Percentiles rank a stretch among this genome's conserved stretches.
Evolutionary conservation across 768 basidiomycete genomes (phyloP).

Genomic region (Leccinum incarnatum): DNA sequence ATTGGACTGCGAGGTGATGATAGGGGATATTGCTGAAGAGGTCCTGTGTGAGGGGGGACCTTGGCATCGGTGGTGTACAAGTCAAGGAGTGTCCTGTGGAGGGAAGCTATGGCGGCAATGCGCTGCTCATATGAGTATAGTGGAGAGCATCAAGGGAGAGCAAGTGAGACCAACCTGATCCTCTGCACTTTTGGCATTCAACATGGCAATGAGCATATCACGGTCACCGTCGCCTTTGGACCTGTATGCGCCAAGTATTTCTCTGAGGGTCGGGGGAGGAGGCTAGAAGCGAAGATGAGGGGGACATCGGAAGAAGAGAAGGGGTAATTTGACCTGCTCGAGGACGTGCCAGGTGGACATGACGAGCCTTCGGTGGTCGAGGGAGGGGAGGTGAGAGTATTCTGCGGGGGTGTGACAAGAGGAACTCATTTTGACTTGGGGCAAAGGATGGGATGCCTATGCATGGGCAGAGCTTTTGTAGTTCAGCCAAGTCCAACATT

Average conservation of each 20-base stretch:
- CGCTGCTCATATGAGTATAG: constrained; percentile 44
- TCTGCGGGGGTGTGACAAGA: constrained; percentile 20
- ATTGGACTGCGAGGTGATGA: constrained; percentile 33
- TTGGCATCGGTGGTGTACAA: constrained; percentile 35
- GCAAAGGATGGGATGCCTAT: constrained; percentile 14
- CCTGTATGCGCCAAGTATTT: constrained; percentile 84
- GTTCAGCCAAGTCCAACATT: constrained; percentile 43
- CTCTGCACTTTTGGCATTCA: constrained; percentile 90
- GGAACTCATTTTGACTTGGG: constrained; percentile 27
- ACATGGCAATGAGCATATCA: constrained; percentile 85
- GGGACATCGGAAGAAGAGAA: neutral
- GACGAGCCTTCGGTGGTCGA: constrained; percentile 35
- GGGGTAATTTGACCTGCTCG: constrained; percentile 39
- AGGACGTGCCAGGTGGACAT: constrained; percentile 45
- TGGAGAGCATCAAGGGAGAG: constrained; percentile 2
- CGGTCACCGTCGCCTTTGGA: constrained; percentile 88
- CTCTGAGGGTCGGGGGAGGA: constrained; percentile 78
- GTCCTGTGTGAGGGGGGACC: constrained; percentile 30
- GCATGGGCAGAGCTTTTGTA: constrained; percentile 37
- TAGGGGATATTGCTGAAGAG: constrained; percentile 36
- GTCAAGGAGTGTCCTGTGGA: constrained; percentile 73
- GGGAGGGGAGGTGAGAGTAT: constrained; percentile 13
- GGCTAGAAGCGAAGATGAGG: constrained; percentile 39
- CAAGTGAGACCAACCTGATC: constrained; percentile 64
- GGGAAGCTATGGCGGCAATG: constrained; percentile 62